Evolutionary conservation across 768 basidiomycete genomes (phyloP).

Genomic region (Termitomyces sp.): DNA sequence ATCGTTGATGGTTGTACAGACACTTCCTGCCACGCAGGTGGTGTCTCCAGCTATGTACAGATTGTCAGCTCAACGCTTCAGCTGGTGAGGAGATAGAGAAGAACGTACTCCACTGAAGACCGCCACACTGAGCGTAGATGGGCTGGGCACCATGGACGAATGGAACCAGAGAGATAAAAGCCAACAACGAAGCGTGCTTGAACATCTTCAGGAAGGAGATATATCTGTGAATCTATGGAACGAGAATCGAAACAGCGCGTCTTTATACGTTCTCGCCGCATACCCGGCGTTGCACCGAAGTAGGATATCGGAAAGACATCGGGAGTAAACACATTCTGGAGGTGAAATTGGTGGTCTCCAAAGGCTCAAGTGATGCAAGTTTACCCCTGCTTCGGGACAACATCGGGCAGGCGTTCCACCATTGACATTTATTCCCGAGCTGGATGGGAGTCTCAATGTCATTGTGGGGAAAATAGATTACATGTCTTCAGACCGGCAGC

Average conservation of each 20-base stretch:
- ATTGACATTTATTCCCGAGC: background rate
- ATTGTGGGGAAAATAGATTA: background rate
- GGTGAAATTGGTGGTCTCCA: constrained; percentile 20
- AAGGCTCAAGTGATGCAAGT: constrained; percentile 8
- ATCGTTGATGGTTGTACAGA: constrained; percentile 31
- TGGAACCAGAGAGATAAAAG: constrained; percentile 40
- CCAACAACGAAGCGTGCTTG: constrained; percentile 42
- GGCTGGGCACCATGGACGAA: constrained; percentile 41
- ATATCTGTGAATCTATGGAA: constrained; percentile 10
- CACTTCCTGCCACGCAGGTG: constrained; percentile 35
- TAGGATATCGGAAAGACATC: constrained; percentile 24
- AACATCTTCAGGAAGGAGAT: constrained; percentile 32
- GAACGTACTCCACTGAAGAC: constrained; percentile 45
- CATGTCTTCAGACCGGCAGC: background rate
- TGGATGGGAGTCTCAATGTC: background rate
- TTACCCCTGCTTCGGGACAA: constrained; percentile 21
- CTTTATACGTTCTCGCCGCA: constrained; percentile 19
- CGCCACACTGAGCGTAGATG: constrained; percentile 53
- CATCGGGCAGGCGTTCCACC: constrained; percentile 12
- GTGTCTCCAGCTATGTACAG: constrained; percentile 31
- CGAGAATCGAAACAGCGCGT: background rate
- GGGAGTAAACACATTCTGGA: constrained; percentile 13
- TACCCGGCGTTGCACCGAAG: constrained; percentile 38
- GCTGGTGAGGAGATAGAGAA: background rate
- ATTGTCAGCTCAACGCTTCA: background rate